phyloP scores from a whole-genome alignment of 441 rosid species.

The Populus hybrid region DNA sequence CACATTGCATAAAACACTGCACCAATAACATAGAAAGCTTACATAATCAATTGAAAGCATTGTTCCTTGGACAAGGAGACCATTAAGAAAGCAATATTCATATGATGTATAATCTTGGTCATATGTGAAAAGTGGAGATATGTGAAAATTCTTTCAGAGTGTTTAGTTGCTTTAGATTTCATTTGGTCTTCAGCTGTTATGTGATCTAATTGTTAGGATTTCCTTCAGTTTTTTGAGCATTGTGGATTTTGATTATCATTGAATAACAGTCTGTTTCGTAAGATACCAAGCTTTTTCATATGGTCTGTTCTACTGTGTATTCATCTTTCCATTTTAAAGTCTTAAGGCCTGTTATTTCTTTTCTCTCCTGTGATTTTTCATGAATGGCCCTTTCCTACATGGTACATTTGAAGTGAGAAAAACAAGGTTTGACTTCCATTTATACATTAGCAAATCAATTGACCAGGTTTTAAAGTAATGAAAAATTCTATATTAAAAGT shows the following conservation, averaged over 20 bases:
- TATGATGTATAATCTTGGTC: background rate
- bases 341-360: background rate
- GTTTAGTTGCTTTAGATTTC: background rate
- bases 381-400: background rate
- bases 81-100: background rate
- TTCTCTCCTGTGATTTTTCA: background rate
- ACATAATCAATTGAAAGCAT: slow-evolving; percentile 7
- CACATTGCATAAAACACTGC: background rate
- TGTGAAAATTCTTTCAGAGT: background rate
- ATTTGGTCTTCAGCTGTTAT: background rate
- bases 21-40: background rate
- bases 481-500: background rate
- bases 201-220: background rate
- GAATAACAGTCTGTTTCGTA: background rate
- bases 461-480: background rate
- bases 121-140: background rate
- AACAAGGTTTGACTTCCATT: background rate
- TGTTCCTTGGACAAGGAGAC: slow-evolving; percentile 8
- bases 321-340: background rate
- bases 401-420: background rate
- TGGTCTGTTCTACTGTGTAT: background rate
- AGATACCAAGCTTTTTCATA: background rate
- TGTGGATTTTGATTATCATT: background rate
- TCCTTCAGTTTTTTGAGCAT: background rate
- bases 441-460: background rate